Conservation (phyloP, 2,329 filamentous ascomycete species). For the Pseudogymnoascus sp. region DNA sequence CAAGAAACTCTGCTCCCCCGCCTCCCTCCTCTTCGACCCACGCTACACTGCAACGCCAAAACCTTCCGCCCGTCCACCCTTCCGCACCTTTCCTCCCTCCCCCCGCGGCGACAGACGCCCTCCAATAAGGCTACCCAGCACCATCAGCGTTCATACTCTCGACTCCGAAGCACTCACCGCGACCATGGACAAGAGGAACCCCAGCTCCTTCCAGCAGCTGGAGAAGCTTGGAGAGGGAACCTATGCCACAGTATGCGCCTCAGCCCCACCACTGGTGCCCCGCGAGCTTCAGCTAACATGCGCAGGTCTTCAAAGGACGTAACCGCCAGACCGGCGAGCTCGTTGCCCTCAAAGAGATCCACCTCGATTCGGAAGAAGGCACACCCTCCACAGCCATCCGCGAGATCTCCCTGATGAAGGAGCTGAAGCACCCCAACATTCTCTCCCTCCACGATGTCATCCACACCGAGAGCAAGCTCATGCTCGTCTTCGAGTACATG, state of each 20-base stretch:
- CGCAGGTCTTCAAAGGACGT: conserved; percentile 92
- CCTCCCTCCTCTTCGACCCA: conserved; percentile 35
- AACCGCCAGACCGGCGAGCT: conserved; percentile 96
- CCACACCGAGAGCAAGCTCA: conserved; percentile 98
- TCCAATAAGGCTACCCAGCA: conserved; percentile 25
- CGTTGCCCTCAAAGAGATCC: conserved; percentile 96
- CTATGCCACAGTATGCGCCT: conserved; percentile 73
- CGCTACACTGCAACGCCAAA: conserved; percentile 30
- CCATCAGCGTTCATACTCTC: conserved; percentile 28
- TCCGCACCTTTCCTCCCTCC: conserved; percentile 27
- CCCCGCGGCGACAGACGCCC: conserved; percentile 20
- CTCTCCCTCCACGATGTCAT: conserved; percentile 97
- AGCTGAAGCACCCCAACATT: conserved; percentile 98
- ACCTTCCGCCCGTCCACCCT: conserved; percentile 21
- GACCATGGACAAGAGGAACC: conserved; percentile 83
- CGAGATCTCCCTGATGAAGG: conserved; percentile 98
- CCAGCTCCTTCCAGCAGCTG: conserved; percentile 97
- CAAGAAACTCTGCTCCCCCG: conserved; percentile 31
- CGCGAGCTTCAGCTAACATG: conserved; percentile 20
- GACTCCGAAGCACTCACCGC: conserved; percentile 19
- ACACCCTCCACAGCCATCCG: conserved; percentile 95
- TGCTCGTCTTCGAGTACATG: conserved; percentile 99
- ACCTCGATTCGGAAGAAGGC: conserved; percentile 96
- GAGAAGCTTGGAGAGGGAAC: conserved; percentile 98
- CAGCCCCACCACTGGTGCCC: neutral